Conservation (phyloP, 2,329 filamentous ascomycete genomes). For the Hypoxylon sp. region DNA sequence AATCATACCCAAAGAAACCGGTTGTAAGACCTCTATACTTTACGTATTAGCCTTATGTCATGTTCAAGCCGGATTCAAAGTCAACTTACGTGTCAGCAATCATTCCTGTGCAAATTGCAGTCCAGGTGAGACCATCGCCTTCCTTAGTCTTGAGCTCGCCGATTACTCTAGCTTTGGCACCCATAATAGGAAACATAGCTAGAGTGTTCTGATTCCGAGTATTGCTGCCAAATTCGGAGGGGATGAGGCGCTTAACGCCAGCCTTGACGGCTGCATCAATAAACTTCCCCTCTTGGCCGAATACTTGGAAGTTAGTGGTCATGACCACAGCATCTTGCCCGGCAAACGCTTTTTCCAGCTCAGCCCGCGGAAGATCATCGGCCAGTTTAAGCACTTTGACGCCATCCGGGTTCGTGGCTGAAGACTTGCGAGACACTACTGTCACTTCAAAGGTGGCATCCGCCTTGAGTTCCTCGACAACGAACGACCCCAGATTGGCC, state of each 20-base stretch:
- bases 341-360: slow-evolving; percentile 1
- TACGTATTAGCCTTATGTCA: background rate
- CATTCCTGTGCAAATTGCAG: background rate
- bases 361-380: background rate
- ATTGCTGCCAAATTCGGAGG: slow-evolving; percentile 13
- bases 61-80: no score
- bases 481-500: slow-evolving; percentile 8
- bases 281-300: slow-evolving; percentile 12
- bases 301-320: slow-evolving; percentile 15
- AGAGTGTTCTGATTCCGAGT: slow-evolving; percentile 7
- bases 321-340: slow-evolving; percentile 20
- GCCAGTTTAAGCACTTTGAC: slow-evolving; percentile 15
- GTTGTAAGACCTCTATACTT: background rate
- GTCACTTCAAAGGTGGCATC: slow-evolving; percentile 12
- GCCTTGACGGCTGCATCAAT: slow-evolving; percentile 11
- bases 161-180: background rate
- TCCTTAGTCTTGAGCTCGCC: slow-evolving; percentile 6
- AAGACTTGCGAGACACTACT: slow-evolving; percentile 12
- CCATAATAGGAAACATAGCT: slow-evolving; percentile 17
- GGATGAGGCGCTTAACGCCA: slow-evolving; percentile 11
- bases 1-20: slow-evolving; percentile 15
- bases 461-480: slow-evolving; percentile 9
- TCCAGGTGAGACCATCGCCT: slow-evolving; percentile 5
- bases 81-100: slow-evolving; percentile 4
- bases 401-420: background rate